Base-by-base conservation (phyloP, 2,329 filamentous ascomycete genomes). In the Akanthomyces dipterigenus region DNA sequence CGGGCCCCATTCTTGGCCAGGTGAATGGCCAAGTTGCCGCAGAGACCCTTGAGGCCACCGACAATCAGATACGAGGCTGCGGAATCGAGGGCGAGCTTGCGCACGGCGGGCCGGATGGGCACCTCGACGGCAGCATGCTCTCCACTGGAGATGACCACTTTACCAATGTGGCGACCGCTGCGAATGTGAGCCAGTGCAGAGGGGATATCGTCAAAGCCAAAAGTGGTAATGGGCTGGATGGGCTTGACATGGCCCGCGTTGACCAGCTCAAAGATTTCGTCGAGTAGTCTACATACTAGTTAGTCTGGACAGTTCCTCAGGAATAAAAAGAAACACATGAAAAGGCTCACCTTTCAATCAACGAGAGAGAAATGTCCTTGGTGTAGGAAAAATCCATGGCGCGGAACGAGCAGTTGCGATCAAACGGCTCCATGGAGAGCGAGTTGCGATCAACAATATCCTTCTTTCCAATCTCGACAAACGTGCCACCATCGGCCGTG, bases 111-210 rank as follows among this genome's bases (percentile, higher is more conserved):
- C 1, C 48, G 48, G 11, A 54, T 24, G 16, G 50, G 36, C 1
- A 61, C 42, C n/a, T 38, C 50, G 28, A 42, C 42, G 8, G 58
- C n/a, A n/a, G 12, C 28, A 18, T 55, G 53, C 40, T 61, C 20
- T 5, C 48, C 48, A 14, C 49, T 54, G 3, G 49, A 54, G 26
- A 61, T 53, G 46, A 66, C 63, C 16, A 67, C 72, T 57, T 79
- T 79, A 0, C 76, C 77, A 34, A 77, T 73, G 61, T 78, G 76
- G 43, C 66, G 67, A 2, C 74, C 76, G 4, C 66, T 67, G 53
- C 77, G 75, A 69, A 80, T 71, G 20, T 72, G 66, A 0, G 73
- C 65, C 62, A 80, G 75, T 0, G 77, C 76, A 7, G 74, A 69
- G 5, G 68, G 65, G 1, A 76, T 66, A 2, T 73, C 62, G 1